phyloP scores from a whole-genome alignment of 2,329 filamentous ascomycete genomes.

The Aureobasidium sp. region DNA sequence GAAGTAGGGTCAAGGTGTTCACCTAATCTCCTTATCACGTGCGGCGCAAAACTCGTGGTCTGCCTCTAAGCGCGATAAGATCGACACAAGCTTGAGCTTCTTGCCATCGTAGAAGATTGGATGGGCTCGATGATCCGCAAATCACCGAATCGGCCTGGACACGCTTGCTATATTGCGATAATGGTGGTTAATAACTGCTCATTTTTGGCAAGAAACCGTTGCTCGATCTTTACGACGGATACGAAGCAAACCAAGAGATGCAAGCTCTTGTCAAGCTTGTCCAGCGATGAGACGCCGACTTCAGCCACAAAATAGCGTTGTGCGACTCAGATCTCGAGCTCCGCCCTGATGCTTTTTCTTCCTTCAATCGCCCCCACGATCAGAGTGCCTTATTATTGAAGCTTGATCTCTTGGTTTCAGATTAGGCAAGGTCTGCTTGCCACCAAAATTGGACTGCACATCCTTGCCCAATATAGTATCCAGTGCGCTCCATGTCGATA shows the following conservation, averaged over 20 bases:
- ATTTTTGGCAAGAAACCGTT: not conserved
- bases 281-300: not conserved
- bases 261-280: not conserved
- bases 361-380: not conserved
- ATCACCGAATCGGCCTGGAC: not conserved
- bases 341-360: not conserved
- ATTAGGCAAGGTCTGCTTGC: constrained; percentile 5
- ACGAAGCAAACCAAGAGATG: not conserved
- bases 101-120: not conserved
- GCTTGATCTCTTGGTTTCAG: constrained; percentile 4
- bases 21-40: not conserved
- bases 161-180: not conserved
- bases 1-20: not conserved
- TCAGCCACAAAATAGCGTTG: constrained; percentile 7
- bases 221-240: not conserved
- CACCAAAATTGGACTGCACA: not conserved
- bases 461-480: not conserved
- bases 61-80: not conserved
- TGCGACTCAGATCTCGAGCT: constrained; percentile 8
- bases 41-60: not conserved
- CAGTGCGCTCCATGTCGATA: not conserved
- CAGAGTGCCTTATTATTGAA: constrained; percentile 3
- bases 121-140: not conserved
- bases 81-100: constrained; percentile 5
- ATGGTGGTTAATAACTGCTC: not conserved